Conservation (phyloP, 2,329 filamentous ascomycete species). For the Ophiocordyceps robertsii region DNA sequence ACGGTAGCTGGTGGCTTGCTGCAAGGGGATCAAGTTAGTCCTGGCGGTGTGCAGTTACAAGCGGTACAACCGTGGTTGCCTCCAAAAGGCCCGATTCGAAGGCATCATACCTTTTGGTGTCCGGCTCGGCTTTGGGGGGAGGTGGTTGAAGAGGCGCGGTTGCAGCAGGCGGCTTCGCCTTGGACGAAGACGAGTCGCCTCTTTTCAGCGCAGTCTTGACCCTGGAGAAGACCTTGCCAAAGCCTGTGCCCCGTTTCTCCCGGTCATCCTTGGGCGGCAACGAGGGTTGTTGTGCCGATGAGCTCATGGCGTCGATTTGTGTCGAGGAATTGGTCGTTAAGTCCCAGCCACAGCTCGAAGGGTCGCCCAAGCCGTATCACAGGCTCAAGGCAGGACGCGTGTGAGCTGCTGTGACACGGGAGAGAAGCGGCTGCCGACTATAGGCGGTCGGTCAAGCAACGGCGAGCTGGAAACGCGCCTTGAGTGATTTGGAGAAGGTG, state of each 20-base stretch:
- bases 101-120: background rate
- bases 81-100: too few species aligned
- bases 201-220: slow-evolving; percentile 37
- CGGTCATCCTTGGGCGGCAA: slow-evolving; percentile 18
- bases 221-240: slow-evolving; percentile 33
- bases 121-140: background rate
- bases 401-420: too few species aligned
- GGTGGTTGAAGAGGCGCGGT: background rate
- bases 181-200: slow-evolving; percentile 19
- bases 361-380: background rate
- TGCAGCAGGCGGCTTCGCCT: background rate
- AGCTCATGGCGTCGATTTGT: slow-evolving; percentile 23
- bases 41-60: background rate
- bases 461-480: too few species aligned
- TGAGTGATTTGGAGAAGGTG: background rate
- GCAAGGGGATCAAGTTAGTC: background rate
- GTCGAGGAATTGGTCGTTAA: background rate
- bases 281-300: slow-evolving; percentile 23
- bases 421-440: too few species aligned
- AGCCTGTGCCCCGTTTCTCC: slow-evolving; percentile 31
- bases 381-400: too few species aligned
- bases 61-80: background rate
- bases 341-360: background rate
- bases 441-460: background rate
- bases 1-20: background rate